Evolutionary conservation across 2,329 filamentous ascomycete species (phyloP).

Genomic region (Fusarium virguliforme): DNA sequence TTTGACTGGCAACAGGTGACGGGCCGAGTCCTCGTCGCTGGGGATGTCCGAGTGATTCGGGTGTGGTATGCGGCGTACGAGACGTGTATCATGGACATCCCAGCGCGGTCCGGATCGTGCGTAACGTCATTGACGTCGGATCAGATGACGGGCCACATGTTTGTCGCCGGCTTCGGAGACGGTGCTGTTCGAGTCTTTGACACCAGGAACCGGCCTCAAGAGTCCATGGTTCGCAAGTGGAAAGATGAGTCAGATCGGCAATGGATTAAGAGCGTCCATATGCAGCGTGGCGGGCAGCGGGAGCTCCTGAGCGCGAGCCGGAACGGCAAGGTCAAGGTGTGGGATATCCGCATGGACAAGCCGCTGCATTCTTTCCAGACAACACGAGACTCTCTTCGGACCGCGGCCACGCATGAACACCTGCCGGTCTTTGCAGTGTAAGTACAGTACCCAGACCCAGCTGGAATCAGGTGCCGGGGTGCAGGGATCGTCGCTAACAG

Average conservation of each 20-base stretch:
- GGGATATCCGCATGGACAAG: constrained; percentile 93
- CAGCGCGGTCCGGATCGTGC: constrained; percentile 93
- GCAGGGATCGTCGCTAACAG: constrained; percentile 49
- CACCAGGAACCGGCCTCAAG: constrained; percentile 84
- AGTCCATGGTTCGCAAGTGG: constrained; percentile 97
- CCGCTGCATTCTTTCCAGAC: constrained; percentile 82
- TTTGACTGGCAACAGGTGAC: constrained; percentile 99
- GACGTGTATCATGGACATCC: constrained; percentile 93
- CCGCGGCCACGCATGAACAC: constrained; percentile 94
- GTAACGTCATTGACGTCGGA: constrained; percentile 97
- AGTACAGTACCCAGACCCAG: constrained; percentile 61
- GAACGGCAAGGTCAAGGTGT: constrained; percentile 94
- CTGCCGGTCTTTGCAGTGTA: constrained; percentile 95
- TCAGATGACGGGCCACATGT: constrained; percentile 97
- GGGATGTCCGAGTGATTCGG: constrained; percentile 94
- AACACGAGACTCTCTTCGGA: constrained; percentile 84
- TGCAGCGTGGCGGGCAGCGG: constrained; percentile 94
- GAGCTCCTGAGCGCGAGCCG: constrained; percentile 92
- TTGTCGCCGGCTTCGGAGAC: constrained; percentile 96
- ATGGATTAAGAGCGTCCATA: constrained; percentile 96
- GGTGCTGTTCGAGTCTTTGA: constrained; percentile 96
- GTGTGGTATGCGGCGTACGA: constrained; percentile 97
- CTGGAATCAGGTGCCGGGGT: constrained; percentile 2
- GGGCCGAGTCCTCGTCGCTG: constrained; percentile 93
- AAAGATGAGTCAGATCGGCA: constrained; percentile 88